These are phyloP conservation scores for Paralagenidium karlingii DNA, from an alignment of 352 stramenopile species.

Conservation along the genomic window DNA sequence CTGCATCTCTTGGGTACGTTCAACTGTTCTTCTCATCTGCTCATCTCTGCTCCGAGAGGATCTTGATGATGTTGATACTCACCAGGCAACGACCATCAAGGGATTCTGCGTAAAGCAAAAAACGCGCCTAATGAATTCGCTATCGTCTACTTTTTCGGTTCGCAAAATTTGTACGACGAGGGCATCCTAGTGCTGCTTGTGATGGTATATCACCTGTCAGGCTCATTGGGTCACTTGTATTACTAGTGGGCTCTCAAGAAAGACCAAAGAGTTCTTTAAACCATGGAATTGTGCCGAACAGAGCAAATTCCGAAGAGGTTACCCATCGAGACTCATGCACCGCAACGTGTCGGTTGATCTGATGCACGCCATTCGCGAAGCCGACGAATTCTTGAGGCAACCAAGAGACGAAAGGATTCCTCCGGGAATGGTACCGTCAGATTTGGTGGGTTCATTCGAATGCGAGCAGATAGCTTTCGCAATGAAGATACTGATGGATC, in stretches of 20 bases:
- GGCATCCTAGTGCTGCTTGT: neutral
- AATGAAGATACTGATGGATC: too few species aligned
- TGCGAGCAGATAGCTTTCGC: too few species aligned
- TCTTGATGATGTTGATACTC: neutral
- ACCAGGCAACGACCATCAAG: slow-evolving; percentile 38
- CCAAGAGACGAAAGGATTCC: slow-evolving; percentile 62
- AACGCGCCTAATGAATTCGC: slow-evolving; percentile 60
- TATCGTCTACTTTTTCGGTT: slow-evolving; percentile 80
- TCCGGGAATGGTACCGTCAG: slow-evolving; percentile 68
- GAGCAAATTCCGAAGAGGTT: slow-evolving; percentile 48
- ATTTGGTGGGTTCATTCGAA: too few species aligned
- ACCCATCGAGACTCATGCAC: slow-evolving; percentile 14
- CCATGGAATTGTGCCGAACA: slow-evolving; percentile 67
- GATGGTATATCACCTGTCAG: slow-evolving; percentile 5
- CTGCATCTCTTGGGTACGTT: slow-evolving; percentile 43
- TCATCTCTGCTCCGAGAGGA: neutral
- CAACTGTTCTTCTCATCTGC: neutral
- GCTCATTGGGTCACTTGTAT: slow-evolving; percentile 37
- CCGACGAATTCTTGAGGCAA: slow-evolving; percentile 58
- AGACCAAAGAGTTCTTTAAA: slow-evolving; percentile 54
- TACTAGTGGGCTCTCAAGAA: too few species aligned
- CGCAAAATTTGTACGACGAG: slow-evolving; percentile 58
- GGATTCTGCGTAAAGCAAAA: slow-evolving; percentile 57
- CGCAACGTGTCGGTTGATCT: neutral
- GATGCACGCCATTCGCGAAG: neutral